Base-by-base conservation (phyloP, 805 yeast genomes). In the Peterozyma toletana region DNA sequence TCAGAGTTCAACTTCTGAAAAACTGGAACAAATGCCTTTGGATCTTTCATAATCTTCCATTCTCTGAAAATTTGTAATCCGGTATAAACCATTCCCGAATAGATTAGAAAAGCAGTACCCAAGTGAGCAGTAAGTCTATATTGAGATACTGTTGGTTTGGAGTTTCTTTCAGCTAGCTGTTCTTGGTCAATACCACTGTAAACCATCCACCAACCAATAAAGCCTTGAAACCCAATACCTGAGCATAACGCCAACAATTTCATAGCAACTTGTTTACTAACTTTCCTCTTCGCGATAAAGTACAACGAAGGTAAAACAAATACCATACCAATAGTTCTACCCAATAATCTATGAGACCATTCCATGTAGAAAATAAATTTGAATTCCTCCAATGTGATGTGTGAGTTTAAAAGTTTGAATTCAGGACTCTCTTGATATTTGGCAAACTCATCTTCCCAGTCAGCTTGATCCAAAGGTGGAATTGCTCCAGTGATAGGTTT, bases 131-230 rank as follows among this genome's bases (percentile, higher is more conserved):
- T 89, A 42, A 93, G 71, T 62, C 99, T 77, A 59, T 93, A 93
- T 58, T 87, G 98, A 5, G 96, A 86, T 2, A 93, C 99, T 0
- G 99, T 88, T n/a, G 99, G 99, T 58, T 91, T 95, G 1, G 96
- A 80, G 38, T 77, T 84, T 59, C 96, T 76, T 51, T 83, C 89
- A 17, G 74, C 75, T 39, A 93, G 68, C 56, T 83, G 83, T 37
- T 82, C 74, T 56, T 83, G 84, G 58, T 89, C 95, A 44, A 93
- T 72, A 30, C 99, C 99, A 9, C 96, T 87, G 55, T 86, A 80
- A 42, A 93, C 99, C 99, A 93, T 93, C 99, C 99, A 93, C 99
- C 99, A 93, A 30, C 99, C 99, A 52, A 93, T 83, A 42, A 83
- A 85, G 42, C 99, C 99, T 69, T 93, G 99, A 39, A 93, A 67